Evolutionary conservation across 331 rosid genomes (phyloP).

Genomic region (Cucumis variabilis): DNA sequence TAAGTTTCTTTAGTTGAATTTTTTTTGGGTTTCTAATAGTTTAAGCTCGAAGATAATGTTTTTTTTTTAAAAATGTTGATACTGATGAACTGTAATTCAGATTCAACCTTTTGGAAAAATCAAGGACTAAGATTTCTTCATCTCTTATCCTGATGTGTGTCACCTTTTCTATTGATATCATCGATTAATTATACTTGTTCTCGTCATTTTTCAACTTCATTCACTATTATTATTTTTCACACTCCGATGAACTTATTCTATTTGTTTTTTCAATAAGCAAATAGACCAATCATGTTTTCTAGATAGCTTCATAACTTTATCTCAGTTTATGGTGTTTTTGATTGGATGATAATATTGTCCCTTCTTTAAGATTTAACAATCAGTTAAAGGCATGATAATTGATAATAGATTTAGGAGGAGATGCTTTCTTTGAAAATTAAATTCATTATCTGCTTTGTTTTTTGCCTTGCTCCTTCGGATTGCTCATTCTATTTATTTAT

Average conservation of each 20-base stretch:
- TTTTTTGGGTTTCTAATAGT: conserved; percentile 36
- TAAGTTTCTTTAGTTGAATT: conserved; percentile 55
- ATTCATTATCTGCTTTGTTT: conserved; percentile 13
- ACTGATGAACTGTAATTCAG: background rate
- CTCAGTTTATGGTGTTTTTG: background rate
- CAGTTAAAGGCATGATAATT: background rate
- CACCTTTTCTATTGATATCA: background rate
- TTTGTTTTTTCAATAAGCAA: background rate
- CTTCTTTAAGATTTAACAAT: background rate
- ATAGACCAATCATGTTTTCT: background rate
- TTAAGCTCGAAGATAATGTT: conserved; percentile 25
- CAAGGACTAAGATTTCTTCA: background rate
- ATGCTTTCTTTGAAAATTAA: background rate
- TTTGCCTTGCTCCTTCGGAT: conserved; percentile 18
- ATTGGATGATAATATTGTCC: background rate
- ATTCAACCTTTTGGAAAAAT: background rate
- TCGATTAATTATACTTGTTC: background rate
- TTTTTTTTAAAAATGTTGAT: background rate
- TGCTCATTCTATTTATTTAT: conserved; percentile 32
- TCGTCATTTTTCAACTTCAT: background rate
- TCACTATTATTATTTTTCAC: background rate
- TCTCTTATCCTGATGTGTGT: background rate
- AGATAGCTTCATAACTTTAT: background rate
- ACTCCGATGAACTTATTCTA: background rate
- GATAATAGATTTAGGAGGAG: background rate